Base-by-base conservation (phyloP, 495 filamentous ascomycete genomes). In the Xylaria palmicola region DNA sequence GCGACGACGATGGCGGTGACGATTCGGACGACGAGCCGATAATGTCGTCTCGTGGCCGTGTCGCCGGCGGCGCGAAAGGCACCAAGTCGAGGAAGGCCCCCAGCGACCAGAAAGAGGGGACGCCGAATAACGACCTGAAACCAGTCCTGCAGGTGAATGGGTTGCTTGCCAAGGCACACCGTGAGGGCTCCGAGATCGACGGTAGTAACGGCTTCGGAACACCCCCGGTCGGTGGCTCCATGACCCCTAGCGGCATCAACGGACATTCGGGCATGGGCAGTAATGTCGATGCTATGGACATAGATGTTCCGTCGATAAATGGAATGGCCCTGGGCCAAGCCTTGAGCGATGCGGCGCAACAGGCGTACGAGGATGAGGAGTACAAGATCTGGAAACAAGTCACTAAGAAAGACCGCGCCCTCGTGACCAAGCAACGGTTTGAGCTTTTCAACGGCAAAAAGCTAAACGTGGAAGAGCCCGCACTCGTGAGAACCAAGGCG, bases 361-460 rank as follows among this genome's bases (percentile, higher is more conserved):
- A 85, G 62, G 75, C 71, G 3, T 80, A 73, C 49, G 83, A 97
- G 63, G 93, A 97, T 65, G 85, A 90, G 1, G 93, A 96, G 65
- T 96, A 93, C 77, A 95, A 95, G 70, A 90, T 92, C 40, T 99
- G 94, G 94, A 99, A 98, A 78, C 93, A 96, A 72, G 90, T 97
- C 37, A 99, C 94, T 2, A 97, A 97, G 75, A 96, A 95, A 71
- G 92, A 95, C 62, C 86, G 94, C 45, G 94, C 94, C n/a, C 77
- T 89, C 13, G 85, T 93, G 39, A 92, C 94, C 9, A 86, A 82
- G 59, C 83, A 88, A 60, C 79, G 94, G 24, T 88, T 93, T 73
- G 88, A 90, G 47, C 81, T 98, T 20, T 93, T 99, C 69, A 85
- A 86, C 59, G 88, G 86, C 36, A 87, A 93, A 65, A 91, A 85